Conservation (phyloP, 176 grass and related monocot species). For the Pharus latifolius region DNA sequence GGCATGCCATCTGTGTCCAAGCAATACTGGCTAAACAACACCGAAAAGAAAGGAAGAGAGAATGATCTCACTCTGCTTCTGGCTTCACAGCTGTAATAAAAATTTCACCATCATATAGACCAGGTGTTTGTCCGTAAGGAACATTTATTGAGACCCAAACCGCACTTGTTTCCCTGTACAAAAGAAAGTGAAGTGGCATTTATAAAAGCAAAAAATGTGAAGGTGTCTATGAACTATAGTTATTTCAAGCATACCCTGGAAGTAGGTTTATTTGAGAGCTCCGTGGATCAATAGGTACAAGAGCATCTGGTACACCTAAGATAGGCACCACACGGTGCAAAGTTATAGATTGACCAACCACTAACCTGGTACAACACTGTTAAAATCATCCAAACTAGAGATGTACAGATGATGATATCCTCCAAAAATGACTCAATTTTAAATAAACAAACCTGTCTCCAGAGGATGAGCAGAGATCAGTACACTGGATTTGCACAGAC, state of each 20-base stretch:
- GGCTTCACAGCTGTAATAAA: constrained; percentile 65
- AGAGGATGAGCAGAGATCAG: constrained; percentile 70
- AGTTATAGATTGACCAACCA: constrained; percentile 59
- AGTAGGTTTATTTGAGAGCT: constrained; percentile 61
- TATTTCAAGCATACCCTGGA: constrained; percentile 63
- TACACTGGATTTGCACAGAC: constrained; percentile 70
- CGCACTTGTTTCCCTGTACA: constrained; percentile 73
- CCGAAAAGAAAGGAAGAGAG: constrained; percentile 11
- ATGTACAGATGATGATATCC: constrained; percentile 7
- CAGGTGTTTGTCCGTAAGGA: constrained; percentile 73
- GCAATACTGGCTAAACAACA: neutral
- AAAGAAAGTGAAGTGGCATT: constrained; percentile 11
- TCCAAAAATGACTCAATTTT: constrained; percentile 2
- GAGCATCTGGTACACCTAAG: constrained; percentile 97
- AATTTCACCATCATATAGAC: constrained; percentile 87
- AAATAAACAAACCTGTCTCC: constrained; percentile 66
- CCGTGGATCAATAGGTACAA: constrained; percentile 80
- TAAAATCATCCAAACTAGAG: constrained; percentile 32
- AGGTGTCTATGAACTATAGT: neutral
- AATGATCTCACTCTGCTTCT: constrained; percentile 55
- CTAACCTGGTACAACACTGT: constrained; percentile 51
- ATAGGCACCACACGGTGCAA: constrained; percentile 81
- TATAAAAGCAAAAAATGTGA: neutral
- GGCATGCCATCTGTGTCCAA: neutral
- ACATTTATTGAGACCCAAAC: constrained; percentile 87